Conservation (phyloP, 768 basidiomycete species). For the Tulasnella calospora region DNA sequence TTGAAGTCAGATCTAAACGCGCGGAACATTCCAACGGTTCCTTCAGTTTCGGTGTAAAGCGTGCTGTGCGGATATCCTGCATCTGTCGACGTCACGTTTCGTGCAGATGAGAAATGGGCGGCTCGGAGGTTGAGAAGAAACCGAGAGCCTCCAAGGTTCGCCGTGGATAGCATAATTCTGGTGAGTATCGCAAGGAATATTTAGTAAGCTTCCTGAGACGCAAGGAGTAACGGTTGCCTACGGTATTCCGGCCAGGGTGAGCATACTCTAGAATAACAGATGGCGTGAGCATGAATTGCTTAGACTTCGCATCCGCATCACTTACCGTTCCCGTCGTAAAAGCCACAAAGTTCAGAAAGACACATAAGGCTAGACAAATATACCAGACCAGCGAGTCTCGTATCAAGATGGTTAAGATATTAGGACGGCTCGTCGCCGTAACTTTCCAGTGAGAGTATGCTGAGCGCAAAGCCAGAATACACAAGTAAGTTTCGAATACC, state of each 20-base stretch:
- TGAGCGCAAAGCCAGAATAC: neutral
- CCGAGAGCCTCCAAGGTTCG: slow-evolving; percentile 3
- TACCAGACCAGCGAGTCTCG: neutral
- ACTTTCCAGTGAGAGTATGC: neutral
- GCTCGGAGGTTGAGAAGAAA: slow-evolving; percentile 17
- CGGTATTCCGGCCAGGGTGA: neutral
- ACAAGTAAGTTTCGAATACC: neutral
- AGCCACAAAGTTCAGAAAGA: neutral
- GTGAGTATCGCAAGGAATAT: too few relatives aligned
- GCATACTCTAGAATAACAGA: neutral
- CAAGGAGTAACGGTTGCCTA: neutral
- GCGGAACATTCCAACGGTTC: too few relatives aligned
- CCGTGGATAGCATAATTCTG: neutral
- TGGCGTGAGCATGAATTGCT: neutral
- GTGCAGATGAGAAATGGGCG: neutral
- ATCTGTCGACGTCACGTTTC: too few relatives aligned
- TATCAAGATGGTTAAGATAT: neutral
- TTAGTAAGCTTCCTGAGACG: too few relatives aligned
- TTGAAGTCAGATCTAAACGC: too few relatives aligned
- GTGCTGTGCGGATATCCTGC: too few relatives aligned
- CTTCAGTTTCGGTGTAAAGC: too few relatives aligned
- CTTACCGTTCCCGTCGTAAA: neutral
- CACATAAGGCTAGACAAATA: neutral
- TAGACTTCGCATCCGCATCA: neutral
- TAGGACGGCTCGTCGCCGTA: neutral